These are phyloP conservation scores for Parasarocladium wereldwijsianum DNA, from an alignment of 2,329 filamentous ascomycete species.

Conservation along the genomic window DNA sequence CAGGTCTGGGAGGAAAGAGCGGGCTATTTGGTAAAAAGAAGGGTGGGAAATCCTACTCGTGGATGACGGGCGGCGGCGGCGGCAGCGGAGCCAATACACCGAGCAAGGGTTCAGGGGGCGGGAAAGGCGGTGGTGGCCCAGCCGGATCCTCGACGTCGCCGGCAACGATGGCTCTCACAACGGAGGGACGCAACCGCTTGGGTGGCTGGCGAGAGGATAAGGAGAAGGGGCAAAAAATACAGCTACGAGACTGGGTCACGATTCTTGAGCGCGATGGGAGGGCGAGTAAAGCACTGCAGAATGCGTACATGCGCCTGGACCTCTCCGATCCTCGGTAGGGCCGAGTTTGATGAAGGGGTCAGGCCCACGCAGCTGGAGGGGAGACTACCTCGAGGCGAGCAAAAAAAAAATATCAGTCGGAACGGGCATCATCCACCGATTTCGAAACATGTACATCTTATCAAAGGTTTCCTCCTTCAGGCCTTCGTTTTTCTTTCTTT, in stretches of 20 bases:
- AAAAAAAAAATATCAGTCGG: too few species aligned
- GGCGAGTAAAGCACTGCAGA: conserved; percentile 47
- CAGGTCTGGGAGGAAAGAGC: conserved; percentile 47
- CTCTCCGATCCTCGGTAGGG: conserved; percentile 26
- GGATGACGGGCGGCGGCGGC: conserved; percentile 46
- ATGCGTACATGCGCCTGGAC: conserved; percentile 39
- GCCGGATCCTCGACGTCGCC: conserved; percentile 14
- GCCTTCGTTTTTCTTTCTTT: too few species aligned
- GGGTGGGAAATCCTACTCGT: conserved; percentile 54
- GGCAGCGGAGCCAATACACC: conserved; percentile 41
- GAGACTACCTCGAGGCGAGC: neutral
- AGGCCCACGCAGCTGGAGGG: too few species aligned
- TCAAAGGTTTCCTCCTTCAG: too few species aligned
- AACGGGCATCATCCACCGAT: too few species aligned
- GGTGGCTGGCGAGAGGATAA: conserved; percentile 70
- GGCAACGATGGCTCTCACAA: conserved; percentile 29
- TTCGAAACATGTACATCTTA: too few species aligned
- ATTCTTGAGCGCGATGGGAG: conserved; percentile 67
- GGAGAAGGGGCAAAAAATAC: conserved; percentile 62
- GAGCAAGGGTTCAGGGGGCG: conserved; percentile 18
- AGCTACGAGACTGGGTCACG: conserved; percentile 68
- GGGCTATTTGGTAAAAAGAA: conserved; percentile 43
- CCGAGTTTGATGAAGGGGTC: conserved; percentile 9
- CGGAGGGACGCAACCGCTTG: conserved; percentile 45
- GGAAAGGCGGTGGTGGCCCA: conserved; percentile 11